Evolutionary conservation across 257 asterid species (phyloP).

Genomic region (Ballota nigra): DNA sequence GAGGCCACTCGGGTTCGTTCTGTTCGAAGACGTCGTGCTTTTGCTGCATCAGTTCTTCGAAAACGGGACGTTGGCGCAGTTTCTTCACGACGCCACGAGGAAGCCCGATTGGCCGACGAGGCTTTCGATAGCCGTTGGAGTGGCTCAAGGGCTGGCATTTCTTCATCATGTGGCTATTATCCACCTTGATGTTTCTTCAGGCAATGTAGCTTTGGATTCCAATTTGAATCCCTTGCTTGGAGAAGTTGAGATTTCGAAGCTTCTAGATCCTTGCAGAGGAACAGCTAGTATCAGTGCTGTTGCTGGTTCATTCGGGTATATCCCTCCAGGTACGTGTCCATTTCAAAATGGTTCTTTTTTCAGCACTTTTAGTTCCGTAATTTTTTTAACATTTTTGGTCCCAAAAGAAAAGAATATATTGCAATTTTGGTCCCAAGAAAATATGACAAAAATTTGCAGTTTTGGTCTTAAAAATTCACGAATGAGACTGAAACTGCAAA

Average conservation of each 20-base stretch:
- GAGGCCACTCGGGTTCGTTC: constrained; percentile 79
- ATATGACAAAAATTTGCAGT: too few relatives aligned
- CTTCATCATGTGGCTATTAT: constrained; percentile 83
- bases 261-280: constrained; percentile 92
- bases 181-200: constrained; percentile 93
- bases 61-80: constrained; percentile 71
- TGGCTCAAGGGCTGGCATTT: constrained; percentile 90
- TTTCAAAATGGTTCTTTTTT: too few relatives aligned
- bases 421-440: too few relatives aligned
- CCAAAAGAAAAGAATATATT: too few relatives aligned
- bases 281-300: constrained; percentile 97
- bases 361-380: too few relatives aligned
- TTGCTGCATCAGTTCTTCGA: constrained; percentile 60
- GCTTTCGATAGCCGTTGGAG: constrained; percentile 83
- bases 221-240: constrained; percentile 70
- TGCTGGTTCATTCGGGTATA: constrained; percentile 98
- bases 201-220: constrained; percentile 79
- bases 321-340: constrained; percentile 99
- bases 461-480: too few relatives aligned
- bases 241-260: constrained; percentile 94
- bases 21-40: constrained; percentile 77
- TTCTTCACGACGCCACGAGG: constrained; percentile 54
- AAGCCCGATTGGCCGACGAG: constrained; percentile 79
- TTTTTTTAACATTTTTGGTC: too few relatives aligned
- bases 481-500: too few relatives aligned